Percentiles rank a stretch among this genome's conserved stretches.
These are phyloP conservation scores for Suillus sp. DNA, from an alignment of 768 basidiomycete genomes.

Conservation along the genomic window DNA sequence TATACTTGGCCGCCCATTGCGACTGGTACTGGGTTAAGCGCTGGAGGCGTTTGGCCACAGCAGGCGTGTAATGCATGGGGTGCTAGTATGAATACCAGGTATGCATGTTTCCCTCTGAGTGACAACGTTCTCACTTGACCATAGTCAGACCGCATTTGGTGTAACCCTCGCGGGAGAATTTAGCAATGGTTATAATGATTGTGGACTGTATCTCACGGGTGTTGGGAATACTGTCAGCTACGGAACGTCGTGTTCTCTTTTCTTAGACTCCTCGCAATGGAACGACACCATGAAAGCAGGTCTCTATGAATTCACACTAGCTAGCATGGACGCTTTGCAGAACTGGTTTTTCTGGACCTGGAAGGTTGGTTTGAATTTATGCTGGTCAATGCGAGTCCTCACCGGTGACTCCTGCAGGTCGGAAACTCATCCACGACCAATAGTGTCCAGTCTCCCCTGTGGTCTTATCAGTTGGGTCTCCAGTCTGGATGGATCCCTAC, in stretches of 20 bases:
- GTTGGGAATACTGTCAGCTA: conserved; percentile 30
- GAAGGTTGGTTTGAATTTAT: conserved; percentile 48
- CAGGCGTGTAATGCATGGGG: conserved; percentile 65
- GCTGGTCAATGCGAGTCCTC: neutral
- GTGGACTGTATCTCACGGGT: conserved; percentile 53
- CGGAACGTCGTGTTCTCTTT: conserved; percentile 44
- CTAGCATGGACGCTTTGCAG: conserved; percentile 67
- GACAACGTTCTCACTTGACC: conserved; percentile 6
- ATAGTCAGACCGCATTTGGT: conserved; percentile 59
- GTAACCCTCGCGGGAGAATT: conserved; percentile 79
- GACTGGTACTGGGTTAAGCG: conserved; percentile 32
- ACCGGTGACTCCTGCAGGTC: conserved; percentile 38
- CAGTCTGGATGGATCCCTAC: conserved; percentile 76
- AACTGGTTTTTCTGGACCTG: conserved; percentile 82
- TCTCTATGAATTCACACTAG: conserved; percentile 50
- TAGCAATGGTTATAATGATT: conserved; percentile 65
- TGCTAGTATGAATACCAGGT: conserved; percentile 47
- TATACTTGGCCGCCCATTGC: conserved; percentile 37
- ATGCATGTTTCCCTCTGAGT: conserved; percentile 32
- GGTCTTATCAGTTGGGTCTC: conserved; percentile 73
- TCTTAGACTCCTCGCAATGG: conserved; percentile 54
- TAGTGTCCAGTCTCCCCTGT: conserved; percentile 55
- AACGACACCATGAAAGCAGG: conserved; percentile 52
- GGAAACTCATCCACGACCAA: conserved; percentile 55
- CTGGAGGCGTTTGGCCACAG: conserved; percentile 49